Evolutionary conservation across 257 asterid genomes (phyloP).

Genomic region (Ophiorrhiza pumila): DNA sequence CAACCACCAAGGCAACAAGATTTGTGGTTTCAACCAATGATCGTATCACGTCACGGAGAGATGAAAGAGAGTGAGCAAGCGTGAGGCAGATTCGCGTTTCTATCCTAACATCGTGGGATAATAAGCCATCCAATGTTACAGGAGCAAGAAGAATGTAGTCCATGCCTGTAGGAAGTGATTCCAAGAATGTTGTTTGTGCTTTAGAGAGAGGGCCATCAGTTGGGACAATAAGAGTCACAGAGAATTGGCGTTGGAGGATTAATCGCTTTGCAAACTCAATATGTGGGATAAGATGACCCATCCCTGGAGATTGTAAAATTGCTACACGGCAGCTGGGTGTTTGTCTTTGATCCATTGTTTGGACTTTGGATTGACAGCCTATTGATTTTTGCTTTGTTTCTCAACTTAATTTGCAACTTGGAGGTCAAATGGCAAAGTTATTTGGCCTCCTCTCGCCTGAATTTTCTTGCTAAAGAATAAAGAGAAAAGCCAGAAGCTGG

Average conservation of each 20-base stretch:
- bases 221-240: conserved; percentile 53
- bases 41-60: conserved; percentile 30
- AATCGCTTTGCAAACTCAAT: conserved; percentile 51
- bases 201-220: conserved; percentile 44
- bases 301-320: conserved; percentile 66
- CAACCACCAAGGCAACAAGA: conserved; percentile 54
- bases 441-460: too few species aligned
- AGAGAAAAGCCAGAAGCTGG: too few species aligned
- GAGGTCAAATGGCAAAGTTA: too few species aligned
- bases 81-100: conserved; percentile 59
- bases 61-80: conserved; percentile 51
- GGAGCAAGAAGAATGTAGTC: conserved; percentile 47
- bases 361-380: too few species aligned
- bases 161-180: conserved; percentile 46
- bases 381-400: too few species aligned
- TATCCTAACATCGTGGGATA: conserved; percentile 33
- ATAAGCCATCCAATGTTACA: conserved; percentile 36
- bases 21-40: conserved; percentile 14
- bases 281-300: conserved; percentile 76
- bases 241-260: conserved; percentile 42
- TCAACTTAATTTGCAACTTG: too few species aligned
- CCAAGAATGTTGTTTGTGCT: conserved; percentile 41
- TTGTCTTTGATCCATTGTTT: conserved; percentile 10
- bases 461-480: too few species aligned
- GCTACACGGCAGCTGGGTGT: conserved; percentile 52